Percentiles rank a stretch among this genome's conserved stretches.
These are phyloP conservation scores for Colletotrichum salicis DNA, from an alignment of 2,329 filamentous ascomycete species.

Conservation along the genomic window DNA sequence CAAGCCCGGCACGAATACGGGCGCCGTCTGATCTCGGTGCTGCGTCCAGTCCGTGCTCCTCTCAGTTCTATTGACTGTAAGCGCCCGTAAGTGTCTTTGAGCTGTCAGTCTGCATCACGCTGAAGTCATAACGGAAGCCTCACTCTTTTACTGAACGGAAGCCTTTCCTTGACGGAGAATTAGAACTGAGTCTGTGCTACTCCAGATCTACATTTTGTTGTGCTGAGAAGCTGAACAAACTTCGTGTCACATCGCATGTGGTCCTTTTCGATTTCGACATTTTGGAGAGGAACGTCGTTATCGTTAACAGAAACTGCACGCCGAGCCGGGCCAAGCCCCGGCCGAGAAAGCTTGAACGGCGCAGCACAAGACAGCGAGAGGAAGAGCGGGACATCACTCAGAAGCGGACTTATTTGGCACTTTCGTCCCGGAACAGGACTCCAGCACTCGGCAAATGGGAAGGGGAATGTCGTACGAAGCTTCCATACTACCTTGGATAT, in stretches of 20 bases:
- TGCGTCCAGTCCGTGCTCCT: slow-evolving; percentile 1
- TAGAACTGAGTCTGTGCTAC: background rate
- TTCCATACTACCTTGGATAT: background rate
- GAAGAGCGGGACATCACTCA: background rate
- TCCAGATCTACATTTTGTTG: background rate
- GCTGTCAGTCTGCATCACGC: background rate
- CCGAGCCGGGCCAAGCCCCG: slow-evolving; percentile 21
- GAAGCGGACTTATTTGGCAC: background rate
- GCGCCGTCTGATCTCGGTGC: slow-evolving; percentile 2
- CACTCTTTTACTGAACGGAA: background rate
- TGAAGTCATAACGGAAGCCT: background rate
- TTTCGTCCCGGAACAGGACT: background rate
- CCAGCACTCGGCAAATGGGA: background rate
- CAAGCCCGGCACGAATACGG: background rate
- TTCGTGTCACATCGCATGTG: background rate
- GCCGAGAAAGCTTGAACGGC: slow-evolving; percentile 18
- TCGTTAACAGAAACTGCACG: background rate
- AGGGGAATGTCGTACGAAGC: background rate
- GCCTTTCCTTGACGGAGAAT: background rate
- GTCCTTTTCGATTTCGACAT: background rate
- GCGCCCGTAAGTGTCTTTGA: background rate
- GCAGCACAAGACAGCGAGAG: background rate
- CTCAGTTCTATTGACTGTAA: background rate
- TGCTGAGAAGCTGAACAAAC: background rate
- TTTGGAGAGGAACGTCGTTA: background rate